These are phyloP conservation scores for Apiotrichum laibachii DNA, from an alignment of 1,284 basidiomycete species.

Conservation along the genomic window DNA sequence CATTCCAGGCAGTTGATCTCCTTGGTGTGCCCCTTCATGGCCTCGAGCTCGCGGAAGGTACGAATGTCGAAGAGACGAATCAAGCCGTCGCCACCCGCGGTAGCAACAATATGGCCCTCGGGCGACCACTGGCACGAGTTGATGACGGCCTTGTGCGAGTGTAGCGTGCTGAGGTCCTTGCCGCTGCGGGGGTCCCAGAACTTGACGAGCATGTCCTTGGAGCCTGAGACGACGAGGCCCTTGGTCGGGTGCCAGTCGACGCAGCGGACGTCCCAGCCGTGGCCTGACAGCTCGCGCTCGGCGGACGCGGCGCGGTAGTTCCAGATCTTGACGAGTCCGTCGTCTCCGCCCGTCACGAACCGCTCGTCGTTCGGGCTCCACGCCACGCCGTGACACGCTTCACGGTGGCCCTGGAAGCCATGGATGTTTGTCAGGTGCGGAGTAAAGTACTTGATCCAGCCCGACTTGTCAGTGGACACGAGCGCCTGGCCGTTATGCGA, in stretches of 20 bases:
- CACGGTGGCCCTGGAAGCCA: conserved; percentile 83
- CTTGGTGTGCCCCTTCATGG: conserved; percentile 91
- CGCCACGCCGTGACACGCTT: conserved; percentile 83
- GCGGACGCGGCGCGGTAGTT: conserved; percentile 86
- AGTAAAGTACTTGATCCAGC: conserved; percentile 97
- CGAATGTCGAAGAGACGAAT: conserved; percentile 97
- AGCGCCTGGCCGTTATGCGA: conserved; percentile 88
- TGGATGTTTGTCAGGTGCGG: conserved; percentile 98
- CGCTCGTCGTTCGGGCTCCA: conserved; percentile 88
- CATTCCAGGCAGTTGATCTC: conserved; percentile 95
- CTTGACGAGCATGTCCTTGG: conserved; percentile 97
- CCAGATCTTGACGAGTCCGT: conserved; percentile 92
- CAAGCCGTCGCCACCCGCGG: conserved; percentile 88
- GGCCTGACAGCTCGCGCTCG: conserved; percentile 78
- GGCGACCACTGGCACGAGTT: conserved; percentile 90
- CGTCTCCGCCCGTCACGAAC: conserved; percentile 93
- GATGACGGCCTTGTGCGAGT: conserved; percentile 95
- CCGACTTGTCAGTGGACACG: conserved; percentile 86
- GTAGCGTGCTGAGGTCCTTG: conserved; percentile 82
- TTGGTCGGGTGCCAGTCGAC: conserved; percentile 98
- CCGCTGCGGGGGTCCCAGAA: conserved; percentile 97
- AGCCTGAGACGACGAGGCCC: conserved; percentile 87
- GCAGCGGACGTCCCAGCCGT: conserved; percentile 98
- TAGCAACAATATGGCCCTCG: conserved; percentile 87
- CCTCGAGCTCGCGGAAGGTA: conserved; percentile 89